phyloP scores from a whole-genome alignment of 768 basidiomycete genomes.

The Boletus huronensis region DNA sequence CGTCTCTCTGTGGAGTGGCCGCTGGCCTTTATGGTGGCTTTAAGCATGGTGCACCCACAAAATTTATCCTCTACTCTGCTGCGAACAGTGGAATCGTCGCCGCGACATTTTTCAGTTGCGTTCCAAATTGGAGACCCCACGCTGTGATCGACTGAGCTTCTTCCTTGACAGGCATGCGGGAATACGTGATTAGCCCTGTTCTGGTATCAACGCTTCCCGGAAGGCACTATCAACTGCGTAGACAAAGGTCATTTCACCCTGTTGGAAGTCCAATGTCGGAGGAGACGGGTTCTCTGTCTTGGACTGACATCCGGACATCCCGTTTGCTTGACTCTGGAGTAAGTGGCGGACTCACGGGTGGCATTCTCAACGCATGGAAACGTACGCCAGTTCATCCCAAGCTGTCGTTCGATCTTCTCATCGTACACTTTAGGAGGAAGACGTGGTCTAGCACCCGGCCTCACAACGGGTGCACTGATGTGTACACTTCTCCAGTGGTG shows the following conservation, averaged over 20 bases:
- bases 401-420: constrained; percentile 1
- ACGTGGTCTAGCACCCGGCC: constrained; percentile 54
- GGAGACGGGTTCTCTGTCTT: constrained; percentile 31
- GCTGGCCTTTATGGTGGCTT: constrained; percentile 45
- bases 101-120: constrained; percentile 75
- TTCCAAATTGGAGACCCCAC: not conserved
- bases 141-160: not conserved
- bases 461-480: constrained; percentile 53
- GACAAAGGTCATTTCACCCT: constrained; percentile 30
- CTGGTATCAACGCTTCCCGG: constrained; percentile 45
- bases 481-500: constrained; percentile 63
- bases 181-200: constrained; percentile 68
- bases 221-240: constrained; percentile 44
- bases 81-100: constrained; percentile 72
- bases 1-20: constrained; percentile 48
- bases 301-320: constrained; percentile 53
- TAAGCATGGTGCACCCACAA: constrained; percentile 44
- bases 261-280: constrained; percentile 15
- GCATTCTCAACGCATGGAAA: constrained; percentile 52
- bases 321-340: constrained; percentile 68
- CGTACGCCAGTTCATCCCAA: constrained; percentile 37
- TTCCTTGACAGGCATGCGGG: constrained; percentile 56
- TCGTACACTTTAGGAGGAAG: constrained; percentile 49
- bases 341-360: constrained; percentile 69
- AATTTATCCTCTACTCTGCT: constrained; percentile 57